Evolutionary conservation across 345 rosid species (phyloP).

Genomic region (Ceriops decandra): DNA sequence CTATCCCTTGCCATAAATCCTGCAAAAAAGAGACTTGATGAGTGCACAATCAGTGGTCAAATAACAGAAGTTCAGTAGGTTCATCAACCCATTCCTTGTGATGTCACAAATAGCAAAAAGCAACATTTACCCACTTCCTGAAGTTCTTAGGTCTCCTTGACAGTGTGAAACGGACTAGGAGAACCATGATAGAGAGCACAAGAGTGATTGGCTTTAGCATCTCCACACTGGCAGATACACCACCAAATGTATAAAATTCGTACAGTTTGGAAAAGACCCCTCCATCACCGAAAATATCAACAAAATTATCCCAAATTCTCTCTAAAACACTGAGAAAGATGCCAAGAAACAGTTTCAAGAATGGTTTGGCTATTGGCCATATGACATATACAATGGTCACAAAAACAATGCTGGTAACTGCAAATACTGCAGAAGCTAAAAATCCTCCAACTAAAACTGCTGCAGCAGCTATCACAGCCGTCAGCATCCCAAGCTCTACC

Average conservation of each 20-base stretch:
- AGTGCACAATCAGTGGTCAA: constrained; percentile 3
- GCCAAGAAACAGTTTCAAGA: constrained; percentile 58
- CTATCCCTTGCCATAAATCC: constrained; percentile 98
- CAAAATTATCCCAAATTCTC: constrained; percentile 56
- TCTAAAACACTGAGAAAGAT: constrained; percentile 50
- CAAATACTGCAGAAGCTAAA: constrained; percentile 82
- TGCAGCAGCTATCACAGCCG: constrained; percentile 81
- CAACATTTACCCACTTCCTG: constrained; percentile 78
- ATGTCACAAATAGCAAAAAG: constrained; percentile 12
- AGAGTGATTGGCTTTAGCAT: constrained; percentile 66
- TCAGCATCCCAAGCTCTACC: constrained; percentile 92
- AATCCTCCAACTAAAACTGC: constrained; percentile 85
- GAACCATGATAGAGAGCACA: constrained; percentile 80
- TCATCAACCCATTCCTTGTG: constrained; percentile 2
- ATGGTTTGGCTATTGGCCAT: constrained; percentile 80
- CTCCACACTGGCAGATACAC: constrained; percentile 73
- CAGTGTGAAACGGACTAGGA: constrained; percentile 83
- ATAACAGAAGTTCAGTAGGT: neutral
- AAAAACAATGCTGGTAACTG: constrained; percentile 73
- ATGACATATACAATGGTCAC: constrained; percentile 64
- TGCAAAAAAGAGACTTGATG: constrained; percentile 31
- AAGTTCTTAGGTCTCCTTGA: constrained; percentile 95
- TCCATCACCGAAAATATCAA: constrained; percentile 60
- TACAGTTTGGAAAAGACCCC: constrained; percentile 58
- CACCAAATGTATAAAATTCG: constrained; percentile 71